Percentiles rank a stretch among this genome's conserved stretches.
These are phyloP conservation scores for Candida sithepensis DNA, from an alignment of 805 yeast genomes.

Conservation along the genomic window DNA sequence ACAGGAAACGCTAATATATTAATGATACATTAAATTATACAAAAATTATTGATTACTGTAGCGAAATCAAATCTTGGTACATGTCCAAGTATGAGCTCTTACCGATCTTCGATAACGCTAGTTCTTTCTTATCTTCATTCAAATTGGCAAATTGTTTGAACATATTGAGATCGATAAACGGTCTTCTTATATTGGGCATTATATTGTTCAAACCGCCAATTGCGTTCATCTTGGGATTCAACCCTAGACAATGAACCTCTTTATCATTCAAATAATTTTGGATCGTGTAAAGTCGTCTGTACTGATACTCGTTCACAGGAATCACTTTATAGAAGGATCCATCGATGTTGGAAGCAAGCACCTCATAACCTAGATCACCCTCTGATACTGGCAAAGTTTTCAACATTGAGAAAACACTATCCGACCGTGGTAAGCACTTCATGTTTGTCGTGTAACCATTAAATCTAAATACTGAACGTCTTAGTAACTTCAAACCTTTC, in stretches of 20 bases:
- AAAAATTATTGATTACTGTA: constrained; percentile 16
- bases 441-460: constrained; percentile 59
- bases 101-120: constrained; percentile 54
- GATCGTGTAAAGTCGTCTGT: constrained; percentile 75
- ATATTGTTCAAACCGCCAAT: constrained; percentile 36
- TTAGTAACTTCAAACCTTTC: constrained; percentile 73
- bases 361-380: constrained; percentile 42
- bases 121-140: constrained; percentile 53
- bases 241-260: constrained; percentile 67
- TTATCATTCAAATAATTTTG: constrained; percentile 87
- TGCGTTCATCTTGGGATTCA: constrained; percentile 74
- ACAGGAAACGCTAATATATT: neutral
- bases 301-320: constrained; percentile 72
- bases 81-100: constrained; percentile 55
- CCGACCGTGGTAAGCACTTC: constrained; percentile 39
- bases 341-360: constrained; percentile 70
- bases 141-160: constrained; percentile 50
- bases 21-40: neutral
- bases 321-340: constrained; percentile 74
- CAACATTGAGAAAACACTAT: constrained; percentile 28
- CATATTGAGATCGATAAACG: constrained; percentile 61
- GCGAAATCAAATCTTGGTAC: constrained; percentile 56
- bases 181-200: constrained; percentile 46
- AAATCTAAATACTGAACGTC: constrained; percentile 65
- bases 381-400: constrained; percentile 27